phyloP scores from a whole-genome alignment of 2,329 filamentous ascomycete genomes.

The Colletotrichum neosansevieriae region DNA sequence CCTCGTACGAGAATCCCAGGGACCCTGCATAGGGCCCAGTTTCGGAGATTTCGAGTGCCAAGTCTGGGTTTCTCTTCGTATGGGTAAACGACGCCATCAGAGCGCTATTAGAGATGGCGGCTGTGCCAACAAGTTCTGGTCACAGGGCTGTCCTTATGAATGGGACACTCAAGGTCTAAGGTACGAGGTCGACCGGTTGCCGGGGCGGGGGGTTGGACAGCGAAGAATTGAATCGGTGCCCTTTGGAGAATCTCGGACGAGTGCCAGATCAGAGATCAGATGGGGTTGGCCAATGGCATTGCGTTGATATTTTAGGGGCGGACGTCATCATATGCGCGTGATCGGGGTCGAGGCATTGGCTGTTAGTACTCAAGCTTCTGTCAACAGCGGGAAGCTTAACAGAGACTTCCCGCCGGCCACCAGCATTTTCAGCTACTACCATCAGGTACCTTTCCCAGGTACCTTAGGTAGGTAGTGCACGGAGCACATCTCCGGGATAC shows the following conservation, averaged over 20 bases:
- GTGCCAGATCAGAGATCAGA: constrained; percentile 37
- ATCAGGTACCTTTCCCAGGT: too few relatives aligned
- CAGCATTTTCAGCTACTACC: neutral
- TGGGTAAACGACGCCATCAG: neutral
- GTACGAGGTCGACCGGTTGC: too few relatives aligned
- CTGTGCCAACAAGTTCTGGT: neutral
- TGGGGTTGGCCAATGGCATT: constrained; percentile 19
- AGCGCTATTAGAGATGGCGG: neutral
- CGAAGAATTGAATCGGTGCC: constrained; percentile 9
- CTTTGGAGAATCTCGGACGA: constrained; percentile 31
- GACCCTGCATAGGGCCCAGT: constrained; percentile 25
- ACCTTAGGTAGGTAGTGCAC: neutral
- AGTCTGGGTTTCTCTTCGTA: constrained; percentile 15
- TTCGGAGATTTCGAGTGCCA: constrained; percentile 19
- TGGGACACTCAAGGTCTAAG: too few relatives aligned
- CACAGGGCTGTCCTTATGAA: constrained; percentile 8
- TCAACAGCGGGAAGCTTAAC: constrained; percentile 30
- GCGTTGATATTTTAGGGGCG: neutral
- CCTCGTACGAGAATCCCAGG: neutral
- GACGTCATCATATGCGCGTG: constrained; percentile 32
- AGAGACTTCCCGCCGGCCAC: constrained; percentile 10
- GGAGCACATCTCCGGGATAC: constrained; percentile 7
- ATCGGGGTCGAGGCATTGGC: constrained; percentile 10
- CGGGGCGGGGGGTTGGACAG: too few relatives aligned
- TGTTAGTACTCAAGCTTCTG: constrained; percentile 25